These are phyloP conservation scores for Syzygium grande DNA, from an alignment of 345 rosid genomes.

Conservation along the genomic window DNA sequence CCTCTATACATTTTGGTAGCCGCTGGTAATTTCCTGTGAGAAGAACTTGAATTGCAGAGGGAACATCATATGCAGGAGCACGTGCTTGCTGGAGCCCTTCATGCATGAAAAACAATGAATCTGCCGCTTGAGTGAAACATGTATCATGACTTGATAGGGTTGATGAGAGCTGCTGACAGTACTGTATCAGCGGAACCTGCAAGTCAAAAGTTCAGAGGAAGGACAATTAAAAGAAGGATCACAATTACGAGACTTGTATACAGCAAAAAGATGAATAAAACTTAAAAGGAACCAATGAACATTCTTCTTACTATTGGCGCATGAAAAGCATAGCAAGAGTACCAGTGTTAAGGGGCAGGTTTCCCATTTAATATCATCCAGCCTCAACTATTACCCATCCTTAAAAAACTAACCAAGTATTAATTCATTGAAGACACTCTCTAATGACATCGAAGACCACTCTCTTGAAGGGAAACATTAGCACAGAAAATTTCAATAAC, in stretches of 20 bases:
- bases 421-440: background rate
- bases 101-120: conserved; percentile 92
- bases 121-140: conserved; percentile 91
- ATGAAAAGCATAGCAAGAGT: background rate
- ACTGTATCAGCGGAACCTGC: conserved; percentile 89
- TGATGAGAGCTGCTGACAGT: conserved; percentile 78
- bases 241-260: background rate
- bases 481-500: background rate
- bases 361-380: background rate
- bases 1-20: conserved; percentile 85
- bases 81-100: conserved; percentile 98
- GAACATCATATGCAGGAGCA: conserved; percentile 96
- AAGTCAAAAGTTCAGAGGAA: background rate
- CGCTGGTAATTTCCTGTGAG: conserved; percentile 89
- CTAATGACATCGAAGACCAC: background rate
- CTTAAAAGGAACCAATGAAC: background rate
- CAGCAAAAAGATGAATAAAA: background rate
- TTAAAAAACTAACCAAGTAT: background rate
- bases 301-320: background rate
- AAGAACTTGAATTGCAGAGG: conserved; percentile 82
- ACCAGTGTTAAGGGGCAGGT: background rate
- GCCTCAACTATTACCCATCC: background rate
- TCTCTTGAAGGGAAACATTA: background rate
- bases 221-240: background rate
- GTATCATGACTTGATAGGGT: conserved; percentile 85